Conservation (phyloP, 2,329 filamentous ascomycete species). For the Microsporum ferrugineum region DNA sequence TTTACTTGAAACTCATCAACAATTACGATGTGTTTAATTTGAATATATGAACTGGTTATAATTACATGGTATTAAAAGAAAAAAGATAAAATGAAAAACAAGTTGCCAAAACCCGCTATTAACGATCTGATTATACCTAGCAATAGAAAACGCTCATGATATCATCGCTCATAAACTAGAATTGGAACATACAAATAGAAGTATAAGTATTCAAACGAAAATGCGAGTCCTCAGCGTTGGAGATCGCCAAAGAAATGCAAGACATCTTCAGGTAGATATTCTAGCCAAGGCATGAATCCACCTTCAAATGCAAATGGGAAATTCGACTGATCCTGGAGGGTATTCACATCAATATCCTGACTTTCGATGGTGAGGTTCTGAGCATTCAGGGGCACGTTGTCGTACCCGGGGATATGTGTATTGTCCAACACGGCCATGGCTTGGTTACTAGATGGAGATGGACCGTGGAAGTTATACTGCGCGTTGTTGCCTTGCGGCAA, state of each 20-base stretch:
- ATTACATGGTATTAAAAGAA: neutral
- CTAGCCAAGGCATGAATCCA: conserved; percentile 62
- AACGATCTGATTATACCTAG: neutral
- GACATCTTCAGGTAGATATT: conserved; percentile 59
- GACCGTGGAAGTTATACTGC: neutral
- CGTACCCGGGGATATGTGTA: neutral
- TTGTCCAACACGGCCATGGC: neutral
- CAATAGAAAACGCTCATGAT: neutral
- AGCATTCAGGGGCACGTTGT: neutral
- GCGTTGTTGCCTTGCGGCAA: neutral
- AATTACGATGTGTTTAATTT: neutral
- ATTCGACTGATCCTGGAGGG: conserved; percentile 37
- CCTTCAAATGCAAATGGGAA: conserved; percentile 37
- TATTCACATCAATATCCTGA: conserved; percentile 64
- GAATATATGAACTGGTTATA: neutral
- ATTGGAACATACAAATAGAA: neutral
- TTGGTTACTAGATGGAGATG: neutral
- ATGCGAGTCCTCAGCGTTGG: conserved; percentile 13
- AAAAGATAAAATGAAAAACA: neutral
- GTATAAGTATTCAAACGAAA: neutral
- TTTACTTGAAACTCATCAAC: neutral
- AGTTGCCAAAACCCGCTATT: neutral
- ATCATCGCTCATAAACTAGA: conserved; percentile 1
- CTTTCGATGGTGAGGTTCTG: conserved; percentile 49
- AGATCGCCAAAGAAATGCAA: conserved; percentile 43